Percentiles rank a stretch among this genome's conserved stretches.
Evolutionary conservation across 345 rosid species (phyloP).

Genomic region (Ceriops zippeliana): DNA sequence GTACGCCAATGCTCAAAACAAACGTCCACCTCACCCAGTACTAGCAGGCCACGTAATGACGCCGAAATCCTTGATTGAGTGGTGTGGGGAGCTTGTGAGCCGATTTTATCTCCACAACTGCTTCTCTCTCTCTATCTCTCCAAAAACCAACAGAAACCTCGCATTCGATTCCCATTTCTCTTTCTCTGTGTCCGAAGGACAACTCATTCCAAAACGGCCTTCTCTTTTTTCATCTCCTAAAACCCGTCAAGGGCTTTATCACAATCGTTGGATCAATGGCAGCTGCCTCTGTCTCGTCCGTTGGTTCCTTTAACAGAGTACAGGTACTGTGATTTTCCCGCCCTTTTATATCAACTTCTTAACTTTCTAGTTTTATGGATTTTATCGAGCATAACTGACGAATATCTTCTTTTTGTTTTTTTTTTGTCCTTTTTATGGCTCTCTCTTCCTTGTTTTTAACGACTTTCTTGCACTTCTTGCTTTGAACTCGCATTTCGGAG

Average conservation of each 20-base stretch:
- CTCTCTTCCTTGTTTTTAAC: constrained; percentile 8
- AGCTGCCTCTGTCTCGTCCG: constrained; percentile 34
- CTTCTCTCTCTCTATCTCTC: neutral
- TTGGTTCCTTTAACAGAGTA: constrained; percentile 34
- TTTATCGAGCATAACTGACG: constrained; percentile 8
- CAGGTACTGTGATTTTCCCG: constrained; percentile 35
- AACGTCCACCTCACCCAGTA: constrained; percentile 21
- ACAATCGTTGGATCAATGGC: constrained; percentile 29
- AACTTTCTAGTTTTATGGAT: constrained; percentile 3
- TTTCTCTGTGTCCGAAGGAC: neutral
- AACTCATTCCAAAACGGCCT: constrained; percentile 9
- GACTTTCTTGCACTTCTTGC: constrained; percentile 9
- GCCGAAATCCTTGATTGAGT: constrained; percentile 15
- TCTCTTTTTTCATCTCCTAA: constrained; percentile 16
- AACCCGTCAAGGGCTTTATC: neutral
- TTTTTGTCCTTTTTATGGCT: neutral
- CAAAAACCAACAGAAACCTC: neutral
- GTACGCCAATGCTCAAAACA: neutral
- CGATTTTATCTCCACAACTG: neutral
- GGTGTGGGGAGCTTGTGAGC: constrained; percentile 24
- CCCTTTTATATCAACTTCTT: neutral
- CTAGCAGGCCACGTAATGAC: constrained; percentile 16
- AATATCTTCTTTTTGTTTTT: neutral
- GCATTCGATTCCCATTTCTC: neutral
- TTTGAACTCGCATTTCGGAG: neutral